Base-by-base conservation (phyloP, 2,329 filamentous ascomycete species). In the Aspergillus calidoustus region DNA sequence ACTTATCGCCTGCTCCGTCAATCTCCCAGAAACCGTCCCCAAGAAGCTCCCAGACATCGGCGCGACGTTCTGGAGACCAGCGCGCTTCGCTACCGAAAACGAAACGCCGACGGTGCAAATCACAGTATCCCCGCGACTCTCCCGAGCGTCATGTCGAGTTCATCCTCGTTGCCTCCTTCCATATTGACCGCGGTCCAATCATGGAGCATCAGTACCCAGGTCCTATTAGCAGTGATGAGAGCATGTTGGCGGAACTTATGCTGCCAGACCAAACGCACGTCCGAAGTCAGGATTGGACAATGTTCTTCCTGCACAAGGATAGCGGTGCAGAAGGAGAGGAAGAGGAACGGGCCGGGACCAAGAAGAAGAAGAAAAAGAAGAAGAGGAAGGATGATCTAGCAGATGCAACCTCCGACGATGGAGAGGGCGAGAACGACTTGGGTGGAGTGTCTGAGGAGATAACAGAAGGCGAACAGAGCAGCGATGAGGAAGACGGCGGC, bases 181-280 rank as follows among this genome's bases (percentile, higher is more conserved):
- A 98, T 77, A 96, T 98, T 71, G 94, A 98, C 76, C 89, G 92
- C 57, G 95, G 95, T 3, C 94, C 94, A 51, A 89, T 97, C 70
- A 98, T 99, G 95, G 95, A 99, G 75, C 93, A 99, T 75, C 95
- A 99, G 75, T 99, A 94, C 74, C 95, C 95, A 0, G 89, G 92
- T 47, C 89, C 94, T 54, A 98, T 99, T 65, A 97, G 93, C 54
- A 94, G 95, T 34, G 94, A 99, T 75, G 95, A 99, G 80, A 91
- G 96, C 72, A 98, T 98, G 93, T 80, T 99, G 73, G 95, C 95
- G 7, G 95, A 99, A 81, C 86, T 99, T 72, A 99, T 99, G 95
- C 82, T 99, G 75, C 95, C 95, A 0, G 95, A 99, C 77, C 94
- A 98, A 78, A 93, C 94, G 23, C 95, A 99, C 79, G 88, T 95